These are phyloP conservation scores for Vigna mungo DNA, from an alignment of 306 rosid species.

Conservation along the genomic window DNA sequence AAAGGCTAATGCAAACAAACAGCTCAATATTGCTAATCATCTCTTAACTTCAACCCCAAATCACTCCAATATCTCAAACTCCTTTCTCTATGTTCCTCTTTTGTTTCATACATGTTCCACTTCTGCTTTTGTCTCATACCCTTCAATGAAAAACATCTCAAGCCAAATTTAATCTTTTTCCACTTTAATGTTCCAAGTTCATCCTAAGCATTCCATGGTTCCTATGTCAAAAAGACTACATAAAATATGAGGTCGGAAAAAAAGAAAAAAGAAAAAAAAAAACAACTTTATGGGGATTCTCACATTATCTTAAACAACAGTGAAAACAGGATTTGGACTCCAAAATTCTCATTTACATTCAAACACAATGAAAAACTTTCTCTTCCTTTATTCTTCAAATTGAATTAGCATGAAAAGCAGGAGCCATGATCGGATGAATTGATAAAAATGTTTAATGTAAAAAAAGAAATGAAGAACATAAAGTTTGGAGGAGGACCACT, in stretches of 20 bases:
- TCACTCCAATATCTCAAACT: conserved; percentile 32
- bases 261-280: background rate
- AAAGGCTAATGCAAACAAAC: conserved; percentile 31
- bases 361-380: conserved; percentile 10
- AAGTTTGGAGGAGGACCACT: conserved; percentile 72
- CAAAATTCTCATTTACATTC: conserved; percentile 33
- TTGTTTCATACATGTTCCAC: conserved; percentile 40
- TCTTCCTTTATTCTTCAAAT: conserved; percentile 46
- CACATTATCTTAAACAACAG: conserved; percentile 45
- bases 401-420: conserved; percentile 42
- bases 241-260: conserved; percentile 6
- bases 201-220: conserved; percentile 26
- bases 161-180: conserved; percentile 40
- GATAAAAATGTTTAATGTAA: background rate
- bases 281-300: conserved; percentile 60
- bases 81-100: conserved; percentile 26
- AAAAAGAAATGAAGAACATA: conserved; percentile 13
- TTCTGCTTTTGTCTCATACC: conserved; percentile 43
- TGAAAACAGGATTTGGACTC: conserved; percentile 35
- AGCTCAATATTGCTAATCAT: conserved; percentile 31
- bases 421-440: conserved; percentile 37
- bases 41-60: conserved; percentile 36
- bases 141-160: conserved; percentile 40
- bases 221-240: conserved; percentile 44
- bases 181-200: conserved; percentile 37